Evolutionary conservation across 2,329 filamentous ascomycete species (phyloP), one percentile per base, ranked within the genome.

Genomic region (Aspergillus piperis): DNA sequence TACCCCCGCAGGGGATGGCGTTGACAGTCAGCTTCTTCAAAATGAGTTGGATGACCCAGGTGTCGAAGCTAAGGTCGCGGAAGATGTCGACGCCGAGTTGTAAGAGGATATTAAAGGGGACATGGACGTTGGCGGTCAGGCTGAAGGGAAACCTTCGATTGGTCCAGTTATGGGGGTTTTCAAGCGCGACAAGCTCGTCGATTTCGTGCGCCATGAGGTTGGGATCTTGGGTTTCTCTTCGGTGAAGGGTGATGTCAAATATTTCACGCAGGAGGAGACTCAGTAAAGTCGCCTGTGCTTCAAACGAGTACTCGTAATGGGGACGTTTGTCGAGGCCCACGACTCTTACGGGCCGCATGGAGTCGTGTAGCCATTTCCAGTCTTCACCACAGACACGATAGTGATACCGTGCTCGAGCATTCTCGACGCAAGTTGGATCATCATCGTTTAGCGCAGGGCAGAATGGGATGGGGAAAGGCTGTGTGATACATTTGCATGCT

Each of bases 11-110:
- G 0, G 73, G 71, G 3, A 76, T 62, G 13, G 62, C 71, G 48
- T 72, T 70, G 23, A 69, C 54, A 1, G 74, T 63, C 2, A 77
- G 58, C 57, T 76, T 77, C 19, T 70, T 62, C 15, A 77, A 51
- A 5, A 73, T 67, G 1, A 63, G 65, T 36, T 77, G 75, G 54
- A 76, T 73, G 8, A 71, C 66, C 74, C 75, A 77, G 2, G 72
- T 77, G 58, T 77, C 75, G 52, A 76, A 77, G 5, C 66, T 62
- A 17, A 76, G 62, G 50, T 77, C 72, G 10, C 70, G 65, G 63
- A 76, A 77, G 15, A 77, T 75, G 44, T 77, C 68, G 7, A 77
- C 72, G 2, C 75, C 75, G 13, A 77, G 66, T 11, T 61, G 62
- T 30, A 68, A 63, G 13, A 77, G 64, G 17, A 76, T 77, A 55